Conservation (phyloP, 2,329 filamentous ascomycete species). For the Fusarium poae region DNA sequence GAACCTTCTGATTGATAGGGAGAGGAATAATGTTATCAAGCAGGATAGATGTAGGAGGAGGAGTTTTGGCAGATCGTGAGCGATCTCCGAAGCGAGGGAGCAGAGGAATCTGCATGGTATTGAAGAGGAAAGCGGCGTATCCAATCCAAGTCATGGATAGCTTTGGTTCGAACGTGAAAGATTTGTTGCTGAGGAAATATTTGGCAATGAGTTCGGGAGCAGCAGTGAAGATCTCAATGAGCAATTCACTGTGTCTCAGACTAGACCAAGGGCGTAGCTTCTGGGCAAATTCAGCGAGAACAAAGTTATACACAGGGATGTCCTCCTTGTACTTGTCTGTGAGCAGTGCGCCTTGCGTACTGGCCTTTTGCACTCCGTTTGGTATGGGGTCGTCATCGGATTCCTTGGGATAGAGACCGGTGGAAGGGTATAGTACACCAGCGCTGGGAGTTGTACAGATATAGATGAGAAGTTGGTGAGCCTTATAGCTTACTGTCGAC, state of each 20-base stretch:
- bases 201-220: slow-evolving; percentile 89
- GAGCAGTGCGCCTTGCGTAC: slow-evolving; percentile 77
- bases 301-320: slow-evolving; percentile 82
- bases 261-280: slow-evolving; percentile 86
- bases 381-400: slow-evolving; percentile 63
- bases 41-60: slow-evolving; percentile 82
- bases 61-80: slow-evolving; percentile 70
- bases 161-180: slow-evolving; percentile 91
- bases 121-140: slow-evolving; percentile 89
- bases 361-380: slow-evolving; percentile 54
- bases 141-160: slow-evolving; percentile 95
- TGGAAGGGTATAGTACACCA: slow-evolving; percentile 81
- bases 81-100: slow-evolving; percentile 78
- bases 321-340: slow-evolving; percentile 75
- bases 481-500: slow-evolving; percentile 71
- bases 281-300: slow-evolving; percentile 82
- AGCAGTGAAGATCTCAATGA: slow-evolving; percentile 81
- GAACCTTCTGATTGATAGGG: slow-evolving; percentile 82
- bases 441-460: slow-evolving; percentile 80
- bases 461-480: slow-evolving; percentile 80
- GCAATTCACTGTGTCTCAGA: slow-evolving; percentile 82
- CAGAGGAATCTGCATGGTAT: slow-evolving; percentile 79
- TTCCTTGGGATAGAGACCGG: slow-evolving; percentile 87
- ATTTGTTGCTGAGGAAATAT: slow-evolving; percentile 84
- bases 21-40: slow-evolving; percentile 89